These are phyloP conservation scores for Psilocybe mexicana DNA, from an alignment of 1,284 basidiomycete species.

Conservation along the genomic window DNA sequence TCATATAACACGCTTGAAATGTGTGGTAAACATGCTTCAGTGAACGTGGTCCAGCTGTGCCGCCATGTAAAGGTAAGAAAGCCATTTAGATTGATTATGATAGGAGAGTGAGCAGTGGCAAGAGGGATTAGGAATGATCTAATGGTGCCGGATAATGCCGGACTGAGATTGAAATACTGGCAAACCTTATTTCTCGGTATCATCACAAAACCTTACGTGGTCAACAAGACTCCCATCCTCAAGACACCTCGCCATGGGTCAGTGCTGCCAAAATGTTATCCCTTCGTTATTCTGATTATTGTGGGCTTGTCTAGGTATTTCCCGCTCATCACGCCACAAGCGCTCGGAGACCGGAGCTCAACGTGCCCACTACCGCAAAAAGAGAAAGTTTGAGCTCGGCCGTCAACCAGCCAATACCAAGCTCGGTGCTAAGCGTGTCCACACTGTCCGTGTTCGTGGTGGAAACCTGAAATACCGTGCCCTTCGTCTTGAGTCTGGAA, in stretches of 20 bases:
- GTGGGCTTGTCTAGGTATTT: slow-evolving; percentile 68
- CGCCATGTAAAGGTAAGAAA: no score
- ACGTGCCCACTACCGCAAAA: slow-evolving; percentile 96
- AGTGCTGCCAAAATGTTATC: slow-evolving; percentile 33
- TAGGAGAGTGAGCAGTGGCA: not conserved
- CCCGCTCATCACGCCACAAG: slow-evolving; percentile 93
- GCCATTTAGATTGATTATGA: not conserved
- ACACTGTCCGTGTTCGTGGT: slow-evolving; percentile 90
- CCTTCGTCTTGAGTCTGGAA: slow-evolving; percentile 90
- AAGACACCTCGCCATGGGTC: slow-evolving; percentile 58
- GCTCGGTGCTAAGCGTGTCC: slow-evolving; percentile 90
- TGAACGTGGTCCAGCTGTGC: no score
- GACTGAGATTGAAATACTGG: slow-evolving; percentile 31
- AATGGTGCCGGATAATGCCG: slow-evolving; percentile 24
- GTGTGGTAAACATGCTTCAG: not conserved
- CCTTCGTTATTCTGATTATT: slow-evolving; percentile 16
- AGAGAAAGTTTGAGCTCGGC: slow-evolving; percentile 98
- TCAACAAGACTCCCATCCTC: slow-evolving; percentile 40
- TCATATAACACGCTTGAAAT: not conserved
- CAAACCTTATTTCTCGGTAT: slow-evolving; percentile 41
- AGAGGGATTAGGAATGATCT: not conserved
- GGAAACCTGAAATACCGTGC: slow-evolving; percentile 94
- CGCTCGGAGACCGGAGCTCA: slow-evolving; percentile 91
- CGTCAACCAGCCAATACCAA: slow-evolving; percentile 95
- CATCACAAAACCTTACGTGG: slow-evolving; percentile 40